Evolutionary conservation across 345 rosid species (phyloP).

Genomic region (Zanthoxylum bungeanum): DNA sequence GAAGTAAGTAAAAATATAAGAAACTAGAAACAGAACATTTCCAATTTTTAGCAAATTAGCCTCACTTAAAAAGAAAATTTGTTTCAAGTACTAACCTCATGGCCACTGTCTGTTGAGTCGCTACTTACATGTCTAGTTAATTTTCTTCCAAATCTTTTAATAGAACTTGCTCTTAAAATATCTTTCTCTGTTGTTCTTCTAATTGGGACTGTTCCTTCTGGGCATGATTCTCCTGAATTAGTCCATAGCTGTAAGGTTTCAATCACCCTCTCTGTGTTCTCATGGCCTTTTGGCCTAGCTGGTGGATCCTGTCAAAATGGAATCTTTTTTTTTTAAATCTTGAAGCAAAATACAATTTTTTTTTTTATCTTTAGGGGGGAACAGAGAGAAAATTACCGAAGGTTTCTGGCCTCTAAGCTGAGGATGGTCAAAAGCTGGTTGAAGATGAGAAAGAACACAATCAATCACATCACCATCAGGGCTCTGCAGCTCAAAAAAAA

Average conservation of each 20-base stretch:
- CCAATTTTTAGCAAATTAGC: background rate
- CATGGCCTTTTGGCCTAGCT: slow-evolving; percentile 50
- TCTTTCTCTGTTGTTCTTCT: slow-evolving; percentile 73
- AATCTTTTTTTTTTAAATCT: slow-evolving; percentile 13
- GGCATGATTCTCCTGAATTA: slow-evolving; percentile 75
- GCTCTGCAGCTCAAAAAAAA: slow-evolving; percentile 60
- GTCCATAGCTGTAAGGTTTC: slow-evolving; percentile 78
- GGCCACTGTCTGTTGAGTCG: slow-evolving; percentile 81
- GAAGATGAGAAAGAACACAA: slow-evolving; percentile 77
- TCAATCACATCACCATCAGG: slow-evolving; percentile 97
- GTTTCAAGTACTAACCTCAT: slow-evolving; percentile 56
- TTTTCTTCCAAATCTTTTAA: slow-evolving; percentile 72
- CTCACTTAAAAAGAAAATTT: background rate
- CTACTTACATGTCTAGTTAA: slow-evolving; percentile 63
- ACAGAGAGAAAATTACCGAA: slow-evolving; percentile 36
- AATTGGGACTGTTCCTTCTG: slow-evolving; percentile 81
- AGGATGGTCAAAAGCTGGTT: slow-evolving; percentile 96
- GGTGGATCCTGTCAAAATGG: slow-evolving; percentile 56
- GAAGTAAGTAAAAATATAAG: background rate
- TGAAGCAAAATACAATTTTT: background rate
- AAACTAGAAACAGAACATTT: background rate
- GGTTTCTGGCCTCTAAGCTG: slow-evolving; percentile 70
- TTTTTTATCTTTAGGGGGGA: background rate
- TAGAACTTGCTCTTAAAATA: slow-evolving; percentile 65
- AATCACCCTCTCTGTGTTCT: slow-evolving; percentile 25